phyloP scores from a whole-genome alignment of 2,329 filamentous ascomycete genomes.

The Neonectria hederae region DNA sequence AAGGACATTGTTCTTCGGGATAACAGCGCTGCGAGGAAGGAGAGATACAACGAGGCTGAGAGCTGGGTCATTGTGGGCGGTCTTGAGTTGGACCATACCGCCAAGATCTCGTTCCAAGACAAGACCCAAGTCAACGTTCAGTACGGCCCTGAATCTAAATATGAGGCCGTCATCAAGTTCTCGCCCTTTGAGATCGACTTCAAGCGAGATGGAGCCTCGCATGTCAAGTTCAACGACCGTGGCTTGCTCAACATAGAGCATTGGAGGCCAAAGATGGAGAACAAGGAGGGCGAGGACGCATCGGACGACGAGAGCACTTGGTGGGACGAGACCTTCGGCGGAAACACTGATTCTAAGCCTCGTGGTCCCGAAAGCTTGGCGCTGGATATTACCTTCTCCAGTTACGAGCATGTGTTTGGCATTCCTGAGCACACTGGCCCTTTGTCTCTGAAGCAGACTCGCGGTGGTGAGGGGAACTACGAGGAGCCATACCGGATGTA shows the following conservation, averaged over 20 bases:
- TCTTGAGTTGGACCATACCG: conserved; percentile 74
- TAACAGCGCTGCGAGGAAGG: conserved; percentile 84
- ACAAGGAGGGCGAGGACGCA: conserved; percentile 63
- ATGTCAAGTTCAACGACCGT: conserved; percentile 90
- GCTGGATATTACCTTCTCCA: conserved; percentile 90
- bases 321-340: conserved; percentile 98
- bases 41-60: conserved; percentile 92
- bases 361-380: conserved; percentile 91
- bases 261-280: conserved; percentile 88
- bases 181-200: conserved; percentile 88
- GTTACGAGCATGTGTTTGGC: conserved; percentile 91
- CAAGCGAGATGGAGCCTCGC: conserved; percentile 80
- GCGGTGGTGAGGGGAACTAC: conserved; percentile 86
- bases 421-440: conserved; percentile 93
- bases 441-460: conserved; percentile 87
- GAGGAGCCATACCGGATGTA: conserved; percentile 92
- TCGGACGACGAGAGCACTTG: conserved; percentile 86
- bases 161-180: conserved; percentile 85
- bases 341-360: conserved; percentile 96
- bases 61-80: conserved; percentile 89
- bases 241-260: conserved; percentile 94
- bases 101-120: conserved; percentile 72
- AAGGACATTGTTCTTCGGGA: conserved; percentile 90
- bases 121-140: conserved; percentile 76
- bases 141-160: conserved; percentile 79